Base-by-base conservation (phyloP, 2,329 filamentous ascomycete genomes). In the Sordariomycetes sp. region DNA sequence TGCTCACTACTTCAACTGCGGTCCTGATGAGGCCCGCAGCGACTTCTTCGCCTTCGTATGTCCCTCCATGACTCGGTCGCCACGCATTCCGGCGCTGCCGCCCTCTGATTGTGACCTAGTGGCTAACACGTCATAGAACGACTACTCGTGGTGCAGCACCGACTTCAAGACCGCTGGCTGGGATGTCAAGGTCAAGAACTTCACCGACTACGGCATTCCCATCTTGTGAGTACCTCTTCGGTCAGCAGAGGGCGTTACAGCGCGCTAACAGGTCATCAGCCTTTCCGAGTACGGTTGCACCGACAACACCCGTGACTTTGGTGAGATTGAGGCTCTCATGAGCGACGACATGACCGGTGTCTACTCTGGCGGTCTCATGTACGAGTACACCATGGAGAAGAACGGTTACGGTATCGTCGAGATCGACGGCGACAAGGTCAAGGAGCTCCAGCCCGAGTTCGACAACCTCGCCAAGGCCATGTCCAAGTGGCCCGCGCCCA, bases 351-450 rank as follows among this genome's bases (percentile, higher is more conserved):
- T 97, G 92, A 90, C 86, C 8, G 64, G 71, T 20, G 90, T 96
- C 65, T 97, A 96, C 81, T 96, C 91, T 48, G 94, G 94, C 65
- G 94, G 94, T 70, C 81, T 99, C 45, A 88, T 96, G 70, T 99
- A 96, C 75, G 91, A 97, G 73, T 99, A 96, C 77, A 85, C 87
- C 10, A 74, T 87, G 66, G 90, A 95, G 72, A 77, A 78, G 60
- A 89, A 85, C 74, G 78, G 85, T 52, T 97, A 84, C 71, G 92
- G 91, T 62, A 85, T 95, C 59, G 90, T 91, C 67, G 73, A 81
- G 59, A 76, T 94, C 66, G 66, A 70, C 53, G 79, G 77, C 61
- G 65, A 70, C 67, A 72, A 69, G 4, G 78, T 87, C 59, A 74
- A 73, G 35, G 79, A 86, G 62, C 72, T 77, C 36, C 13, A 52